phyloP scores from a whole-genome alignment of 2,329 filamentous ascomycete species.

The Venturia aucupariae region DNA sequence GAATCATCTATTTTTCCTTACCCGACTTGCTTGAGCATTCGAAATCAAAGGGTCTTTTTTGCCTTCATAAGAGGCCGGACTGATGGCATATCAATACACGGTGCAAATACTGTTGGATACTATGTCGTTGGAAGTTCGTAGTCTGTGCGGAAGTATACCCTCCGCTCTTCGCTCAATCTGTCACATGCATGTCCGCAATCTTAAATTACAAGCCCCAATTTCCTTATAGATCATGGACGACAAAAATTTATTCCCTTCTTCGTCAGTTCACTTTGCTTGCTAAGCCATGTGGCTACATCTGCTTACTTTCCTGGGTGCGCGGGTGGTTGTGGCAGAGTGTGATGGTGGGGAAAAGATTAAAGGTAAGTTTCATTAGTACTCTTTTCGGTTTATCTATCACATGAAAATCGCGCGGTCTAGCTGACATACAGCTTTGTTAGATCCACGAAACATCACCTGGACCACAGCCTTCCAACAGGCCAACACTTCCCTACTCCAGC shows the following conservation, averaged over 20 bases:
- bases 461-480: constrained; percentile 32
- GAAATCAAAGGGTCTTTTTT: too few species aligned
- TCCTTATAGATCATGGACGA: too few species aligned
- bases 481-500: constrained; percentile 29
- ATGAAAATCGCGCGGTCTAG: not conserved
- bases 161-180: too few species aligned
- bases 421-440: not conserved
- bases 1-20: too few species aligned
- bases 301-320: not conserved
- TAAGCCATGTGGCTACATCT: not conserved
- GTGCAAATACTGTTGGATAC: too few species aligned
- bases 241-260: not conserved
- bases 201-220: too few species aligned
- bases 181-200: too few species aligned
- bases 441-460: constrained; percentile 21
- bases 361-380: not conserved
- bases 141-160: too few species aligned
- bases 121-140: too few species aligned
- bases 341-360: not conserved
- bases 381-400: not conserved
- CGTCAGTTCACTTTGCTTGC: not conserved
- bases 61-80: too few species aligned
- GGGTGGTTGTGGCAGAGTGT: not conserved
- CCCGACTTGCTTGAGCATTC: too few species aligned
- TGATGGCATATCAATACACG: too few species aligned